A percentile compares a stretch with the other conserved stretches of the same genome.
Evolutionary conservation across 305 asterid genomes (phyloP).

Genomic region (Fraxinus sp.): DNA sequence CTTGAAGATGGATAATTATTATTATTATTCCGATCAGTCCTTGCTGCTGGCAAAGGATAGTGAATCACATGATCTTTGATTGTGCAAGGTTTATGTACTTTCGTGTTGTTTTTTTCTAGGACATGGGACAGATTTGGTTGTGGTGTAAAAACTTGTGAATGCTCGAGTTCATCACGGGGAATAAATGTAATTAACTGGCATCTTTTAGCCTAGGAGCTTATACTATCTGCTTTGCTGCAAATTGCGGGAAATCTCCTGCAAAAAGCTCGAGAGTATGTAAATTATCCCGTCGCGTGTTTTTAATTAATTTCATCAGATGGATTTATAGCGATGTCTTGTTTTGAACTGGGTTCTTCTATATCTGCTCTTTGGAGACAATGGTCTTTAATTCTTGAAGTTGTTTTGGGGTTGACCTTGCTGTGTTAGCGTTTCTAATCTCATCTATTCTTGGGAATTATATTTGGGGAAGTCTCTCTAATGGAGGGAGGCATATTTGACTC

Average conservation of each 20-base stretch:
- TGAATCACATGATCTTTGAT: constrained; percentile 13
- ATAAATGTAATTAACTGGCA: constrained; percentile 16
- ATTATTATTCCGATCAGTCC: background rate
- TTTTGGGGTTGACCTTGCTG: background rate
- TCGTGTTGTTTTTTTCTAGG: constrained; percentile 12
- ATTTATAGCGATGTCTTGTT: background rate
- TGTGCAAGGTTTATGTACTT: constrained; percentile 30
- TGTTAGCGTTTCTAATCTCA: background rate
- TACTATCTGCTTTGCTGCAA: background rate
- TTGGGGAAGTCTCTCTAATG: background rate
- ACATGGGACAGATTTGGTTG: background rate
- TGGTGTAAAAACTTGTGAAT: background rate
- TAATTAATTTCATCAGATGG: background rate
- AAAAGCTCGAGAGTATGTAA: background rate
- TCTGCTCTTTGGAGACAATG: background rate
- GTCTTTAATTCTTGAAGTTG: background rate
- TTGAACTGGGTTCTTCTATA: background rate
- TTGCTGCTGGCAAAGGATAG: constrained; percentile 13
- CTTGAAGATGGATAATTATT: constrained; percentile 35
- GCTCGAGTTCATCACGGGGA: background rate
- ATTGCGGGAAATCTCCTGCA: background rate
- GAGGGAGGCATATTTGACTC: background rate
- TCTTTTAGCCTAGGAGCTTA: background rate
- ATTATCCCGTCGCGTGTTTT: background rate
- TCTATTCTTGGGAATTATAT: background rate